Evolutionary conservation across 306 rosid species (phyloP).

Genomic region (Prunus padus): DNA sequence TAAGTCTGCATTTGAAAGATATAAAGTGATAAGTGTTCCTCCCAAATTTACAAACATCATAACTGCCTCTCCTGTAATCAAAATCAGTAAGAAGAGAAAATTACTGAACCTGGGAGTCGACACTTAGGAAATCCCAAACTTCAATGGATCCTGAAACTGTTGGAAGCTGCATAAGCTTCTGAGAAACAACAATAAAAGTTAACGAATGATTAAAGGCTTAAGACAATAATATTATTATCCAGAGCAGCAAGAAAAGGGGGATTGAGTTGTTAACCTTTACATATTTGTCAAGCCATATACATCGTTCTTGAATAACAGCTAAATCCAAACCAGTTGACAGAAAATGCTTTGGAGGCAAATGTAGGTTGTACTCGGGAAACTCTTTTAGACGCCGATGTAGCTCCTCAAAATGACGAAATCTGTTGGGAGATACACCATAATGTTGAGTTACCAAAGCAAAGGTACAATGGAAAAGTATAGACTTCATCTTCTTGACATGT

Average conservation of each 20-base stretch:
- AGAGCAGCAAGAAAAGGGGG: slow-evolving; percentile 15
- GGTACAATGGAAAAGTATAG: slow-evolving; percentile 8
- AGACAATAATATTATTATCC: slow-evolving; percentile 14
- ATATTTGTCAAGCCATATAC: slow-evolving; percentile 77
- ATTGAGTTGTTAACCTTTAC: slow-evolving; percentile 59
- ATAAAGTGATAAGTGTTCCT: slow-evolving; percentile 17
- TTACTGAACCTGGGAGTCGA: slow-evolving; percentile 85
- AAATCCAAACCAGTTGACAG: slow-evolving; percentile 91
- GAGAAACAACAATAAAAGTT: slow-evolving; percentile 34
- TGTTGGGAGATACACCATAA: slow-evolving; percentile 24
- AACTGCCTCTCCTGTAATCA: not conserved
- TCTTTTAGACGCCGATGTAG: slow-evolving; percentile 90
- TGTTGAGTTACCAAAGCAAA: slow-evolving; percentile 15
- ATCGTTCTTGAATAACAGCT: slow-evolving; percentile 80
- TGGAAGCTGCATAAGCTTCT: slow-evolving; percentile 93
- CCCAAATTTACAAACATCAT: not conserved
- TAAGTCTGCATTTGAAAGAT: slow-evolving; percentile 69
- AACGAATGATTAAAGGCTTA: slow-evolving; percentile 25
- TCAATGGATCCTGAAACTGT: slow-evolving; percentile 95
- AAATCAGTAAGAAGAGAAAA: slow-evolving; percentile 23
- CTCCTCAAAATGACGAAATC: slow-evolving; percentile 99
- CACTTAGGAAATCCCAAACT: slow-evolving; percentile 99
- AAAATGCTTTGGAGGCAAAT: slow-evolving; percentile 97
- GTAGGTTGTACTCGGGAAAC: slow-evolving; percentile 86
- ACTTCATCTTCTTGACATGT: slow-evolving; percentile 8